phyloP scores from a whole-genome alignment of 192 early-diverging fungal genomes.

The Backusella tarrabulga region DNA sequence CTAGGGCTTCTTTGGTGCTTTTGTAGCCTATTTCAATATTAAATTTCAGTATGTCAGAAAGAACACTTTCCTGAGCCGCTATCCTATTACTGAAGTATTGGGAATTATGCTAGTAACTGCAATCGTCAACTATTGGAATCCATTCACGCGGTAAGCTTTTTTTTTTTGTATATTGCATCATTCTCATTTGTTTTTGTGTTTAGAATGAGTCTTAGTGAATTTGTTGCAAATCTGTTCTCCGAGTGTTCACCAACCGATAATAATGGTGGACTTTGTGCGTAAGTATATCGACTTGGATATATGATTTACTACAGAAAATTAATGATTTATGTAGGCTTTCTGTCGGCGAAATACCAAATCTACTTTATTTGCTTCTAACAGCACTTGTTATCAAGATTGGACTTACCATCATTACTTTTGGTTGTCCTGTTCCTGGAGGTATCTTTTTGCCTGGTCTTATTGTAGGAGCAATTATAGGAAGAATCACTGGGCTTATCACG shows the following conservation, averaged over 20 bases:
- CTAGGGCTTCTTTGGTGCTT: constrained; percentile 83
- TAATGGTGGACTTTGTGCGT: constrained; percentile 57
- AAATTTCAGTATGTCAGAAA: constrained; percentile 72
- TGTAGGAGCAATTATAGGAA: constrained; percentile 88
- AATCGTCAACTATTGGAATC: constrained; percentile 73
- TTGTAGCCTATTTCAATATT: constrained; percentile 74
- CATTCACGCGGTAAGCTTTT: constrained; percentile 65
- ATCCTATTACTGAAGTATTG: constrained; percentile 77
- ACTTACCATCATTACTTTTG: constrained; percentile 71
- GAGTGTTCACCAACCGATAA: constrained; percentile 70
- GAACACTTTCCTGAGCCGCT: constrained; percentile 60
- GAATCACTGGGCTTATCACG: constrained; percentile 84
- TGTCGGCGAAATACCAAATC: constrained; percentile 39
- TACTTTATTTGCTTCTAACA: constrained; percentile 56
- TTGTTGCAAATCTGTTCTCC: constrained; percentile 85
- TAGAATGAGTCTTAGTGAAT: constrained; percentile 81
- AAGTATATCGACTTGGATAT: constrained; percentile 20
- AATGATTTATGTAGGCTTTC: constrained; percentile 17
- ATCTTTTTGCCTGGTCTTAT: constrained; percentile 95
- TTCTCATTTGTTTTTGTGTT: not conserved
- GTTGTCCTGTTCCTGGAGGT: constrained; percentile 79
- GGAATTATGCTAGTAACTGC: constrained; percentile 70
- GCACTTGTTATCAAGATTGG: constrained; percentile 59
- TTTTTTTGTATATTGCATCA: constrained; percentile 1
- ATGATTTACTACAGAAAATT: not conserved